Base-by-base conservation (phyloP, 192 early-diverging fungal species). In the Entomortierella chlamydospora region DNA sequence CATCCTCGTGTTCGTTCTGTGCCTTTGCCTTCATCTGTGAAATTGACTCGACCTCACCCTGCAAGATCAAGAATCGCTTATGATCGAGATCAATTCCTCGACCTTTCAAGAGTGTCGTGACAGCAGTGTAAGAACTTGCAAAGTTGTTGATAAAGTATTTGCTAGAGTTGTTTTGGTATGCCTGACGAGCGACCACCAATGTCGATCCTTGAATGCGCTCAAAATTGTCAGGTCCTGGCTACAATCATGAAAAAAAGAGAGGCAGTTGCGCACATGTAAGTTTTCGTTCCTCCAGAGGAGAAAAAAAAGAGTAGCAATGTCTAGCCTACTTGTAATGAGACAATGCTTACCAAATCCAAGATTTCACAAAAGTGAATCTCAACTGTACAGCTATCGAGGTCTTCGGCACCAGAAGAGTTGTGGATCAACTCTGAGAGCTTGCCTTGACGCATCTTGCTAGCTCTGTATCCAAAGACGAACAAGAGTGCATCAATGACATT, bases 31-130 rank as follows among this genome's bases (percentile, higher is more conserved):
- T 99, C 98, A 99, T 99, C 59, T 94, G 90, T 15, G 97, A 86
- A 61, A 99, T 99, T 20, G 95, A 97, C 81, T 99, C 98, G n/a
- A 99, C 97, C 70, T 99, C 98, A 61, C 98, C 98, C 88, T 97
- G 74, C 63, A 99, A 82, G 66, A 99, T 99, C 64, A 99, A 74
- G 65, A 99, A 99, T 37, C 98, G 90, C 73, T 99, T 98, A 84
- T 99, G 98, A 81, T 97, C 95, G 73, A 99, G 79, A 82, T 99
- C 98, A 17, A 99, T 91, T 0, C 96, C 97, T 77, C 94, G 91
- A 25, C 66, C 83, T 65, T 92, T 93, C 39, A 99, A 83, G 23
- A 98, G 82, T 20, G 84, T 85, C 7, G 93, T 96, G 8, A 99
- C 95, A 64, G 97, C 93, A 0, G 88, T 90, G 72, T 93, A 96